phyloP scores from a whole-genome alignment of 805 yeast genomes.

The Suhomyces sp. region DNA sequence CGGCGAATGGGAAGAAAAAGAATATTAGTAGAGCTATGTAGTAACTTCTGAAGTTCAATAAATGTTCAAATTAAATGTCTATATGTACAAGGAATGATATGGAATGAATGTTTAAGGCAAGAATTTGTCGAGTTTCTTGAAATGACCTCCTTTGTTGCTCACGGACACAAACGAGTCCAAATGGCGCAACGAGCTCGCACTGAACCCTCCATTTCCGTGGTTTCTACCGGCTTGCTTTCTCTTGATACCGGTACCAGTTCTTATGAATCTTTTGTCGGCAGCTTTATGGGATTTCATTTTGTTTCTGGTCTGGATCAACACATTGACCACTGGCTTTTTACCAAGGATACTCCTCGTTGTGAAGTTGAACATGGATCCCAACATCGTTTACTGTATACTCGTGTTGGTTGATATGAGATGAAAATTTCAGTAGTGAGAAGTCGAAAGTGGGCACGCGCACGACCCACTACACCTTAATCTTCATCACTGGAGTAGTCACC shows the following conservation, averaged over 20 bases:
- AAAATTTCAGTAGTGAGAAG: not conserved
- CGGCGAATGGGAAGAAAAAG: constrained; percentile 49
- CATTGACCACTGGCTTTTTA: constrained; percentile 19
- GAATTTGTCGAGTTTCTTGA: constrained; percentile 55
- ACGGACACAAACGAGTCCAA: constrained; percentile 60
- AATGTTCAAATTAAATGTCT: not conserved
- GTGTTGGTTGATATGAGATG: not conserved
- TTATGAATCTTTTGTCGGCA: constrained; percentile 82
- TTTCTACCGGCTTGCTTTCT: constrained; percentile 73
- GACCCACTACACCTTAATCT: not conserved
- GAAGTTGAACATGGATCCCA: constrained; percentile 1
- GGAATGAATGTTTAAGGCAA: constrained; percentile 27
- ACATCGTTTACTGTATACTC: not conserved
- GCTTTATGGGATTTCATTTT: constrained; percentile 81
- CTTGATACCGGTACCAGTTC: constrained; percentile 61
- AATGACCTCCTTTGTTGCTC: constrained; percentile 50
- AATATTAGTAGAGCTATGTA: constrained; percentile 13
- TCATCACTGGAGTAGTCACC: constrained; percentile 4
- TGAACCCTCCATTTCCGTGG: constrained; percentile 92
- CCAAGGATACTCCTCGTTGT: constrained; percentile 12
- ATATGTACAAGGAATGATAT: constrained; percentile 1
- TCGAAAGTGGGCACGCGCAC: not conserved
- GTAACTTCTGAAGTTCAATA: not conserved
- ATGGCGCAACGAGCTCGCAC: constrained; percentile 54
- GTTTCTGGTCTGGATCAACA: constrained; percentile 37